phyloP scores from a whole-genome alignment of 192 early-diverging fungal genomes.

The Entomortierella chlamydospora region DNA sequence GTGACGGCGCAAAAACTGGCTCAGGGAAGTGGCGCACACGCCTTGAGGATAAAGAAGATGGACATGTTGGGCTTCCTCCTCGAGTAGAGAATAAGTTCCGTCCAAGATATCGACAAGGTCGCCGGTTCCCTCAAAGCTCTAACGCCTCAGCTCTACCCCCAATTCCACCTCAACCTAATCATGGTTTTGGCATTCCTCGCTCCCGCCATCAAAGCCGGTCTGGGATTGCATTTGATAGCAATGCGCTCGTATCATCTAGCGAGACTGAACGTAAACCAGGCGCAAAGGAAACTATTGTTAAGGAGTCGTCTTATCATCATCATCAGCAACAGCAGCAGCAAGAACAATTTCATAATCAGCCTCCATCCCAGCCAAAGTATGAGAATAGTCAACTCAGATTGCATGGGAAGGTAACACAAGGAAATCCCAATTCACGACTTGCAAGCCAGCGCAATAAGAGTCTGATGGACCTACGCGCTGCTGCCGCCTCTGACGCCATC shows the following conservation, averaged over 20 bases:
- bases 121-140: conserved; percentile 5
- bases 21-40: conserved; percentile 23
- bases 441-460: conserved; percentile 50
- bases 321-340: too few relatives aligned
- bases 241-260: not conserved
- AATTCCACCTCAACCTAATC: conserved; percentile 13
- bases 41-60: conserved; percentile 36
- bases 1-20: conserved; percentile 1
- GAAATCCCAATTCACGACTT: conserved; percentile 6
- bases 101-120: conserved; percentile 44
- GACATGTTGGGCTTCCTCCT: conserved; percentile 35
- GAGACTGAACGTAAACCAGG: not conserved
- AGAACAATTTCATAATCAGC: not conserved
- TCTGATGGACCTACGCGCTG: conserved; percentile 31
- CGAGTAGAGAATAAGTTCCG: conserved; percentile 51
- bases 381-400: conserved; percentile 44
- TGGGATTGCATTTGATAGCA: conserved; percentile 32
- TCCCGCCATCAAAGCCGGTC: conserved; percentile 46
- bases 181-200: conserved; percentile 19
- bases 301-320: not conserved
- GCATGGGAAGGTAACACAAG: conserved; percentile 3
- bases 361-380: conserved; percentile 16
- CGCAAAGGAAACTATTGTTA: not conserved
- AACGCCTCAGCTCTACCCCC: conserved; percentile 19
- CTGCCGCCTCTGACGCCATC: conserved; percentile 12